Base-by-base conservation (phyloP, 1,284 basidiomycete genomes). In the Cutaneotrichosporon sp. region DNA sequence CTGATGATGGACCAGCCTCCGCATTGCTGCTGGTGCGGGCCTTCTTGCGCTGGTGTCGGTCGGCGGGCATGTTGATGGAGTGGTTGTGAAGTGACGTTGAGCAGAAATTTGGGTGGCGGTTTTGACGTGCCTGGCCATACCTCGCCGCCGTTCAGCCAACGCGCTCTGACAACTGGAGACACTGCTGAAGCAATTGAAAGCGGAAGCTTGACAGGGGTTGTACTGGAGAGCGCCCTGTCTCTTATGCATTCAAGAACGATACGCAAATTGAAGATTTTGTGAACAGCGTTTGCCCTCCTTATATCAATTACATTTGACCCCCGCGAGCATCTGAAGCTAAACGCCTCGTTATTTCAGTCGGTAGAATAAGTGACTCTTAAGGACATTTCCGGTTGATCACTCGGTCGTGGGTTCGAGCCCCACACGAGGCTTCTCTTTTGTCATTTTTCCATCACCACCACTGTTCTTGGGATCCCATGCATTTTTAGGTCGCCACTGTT, bases 371-470 rank as follows among this genome's bases (percentile, higher is more conserved):
- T 38, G 35, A 38, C 35, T 38, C 35, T 38, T 38, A 38, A 38
- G n/a, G n/a, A n/a, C n/a, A n/a, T n/a, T n/a, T 41, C 42, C 42
- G 46, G 37, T 39, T 49, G 46, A 49, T 49, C 46, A 39, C 24
- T 29, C 46, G 46, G 46, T 41, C 46, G 46, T 49, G 46, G 46
- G 46, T 49, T 49, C 46, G 46, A 49, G 46, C 46, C 46, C 46
- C 46, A 49, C 46, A 49, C 46, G 46, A 49, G 46, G 46, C 46
- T 49, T 38, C 2, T n/a, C n/a, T n/a, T n/a, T n/a, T n/a, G n/a
- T n/a, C n/a, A n/a, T n/a, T n/a, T n/a, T n/a, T n/a, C n/a, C n/a
- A n/a, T n/a, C n/a, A n/a, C n/a, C n/a, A n/a, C n/a, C n/a, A n/a
- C n/a, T n/a, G n/a, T n/a, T n/a, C n/a, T n/a, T n/a, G n/a, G n/a